A percentile compares a stretch with the other conserved stretches of the same genome.
These are phyloP conservation scores for Cydonia oblonga DNA, from an alignment of 331 rosid genomes.

Conservation along the genomic window DNA sequence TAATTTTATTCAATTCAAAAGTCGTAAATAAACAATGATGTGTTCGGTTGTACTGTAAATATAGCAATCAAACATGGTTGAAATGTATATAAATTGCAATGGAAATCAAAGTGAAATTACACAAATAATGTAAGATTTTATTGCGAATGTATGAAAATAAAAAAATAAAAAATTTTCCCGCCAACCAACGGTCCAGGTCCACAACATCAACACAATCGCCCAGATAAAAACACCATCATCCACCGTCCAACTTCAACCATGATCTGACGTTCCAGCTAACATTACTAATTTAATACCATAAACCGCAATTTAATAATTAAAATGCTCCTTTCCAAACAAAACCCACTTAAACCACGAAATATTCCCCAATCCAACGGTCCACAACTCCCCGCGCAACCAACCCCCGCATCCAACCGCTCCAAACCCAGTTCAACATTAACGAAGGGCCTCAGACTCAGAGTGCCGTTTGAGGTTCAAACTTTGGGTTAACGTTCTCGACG, in stretches of 20 bases:
- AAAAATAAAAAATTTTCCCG: neutral
- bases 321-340: slow-evolving; percentile 16
- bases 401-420: neutral
- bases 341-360: neutral
- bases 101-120: no score
- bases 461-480: slow-evolving; percentile 85
- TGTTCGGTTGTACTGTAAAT: no score
- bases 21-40: no score
- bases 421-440: slow-evolving; percentile 34
- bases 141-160: no score
- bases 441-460: slow-evolving; percentile 11
- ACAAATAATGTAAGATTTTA: no score
- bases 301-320: slow-evolving; percentile 13
- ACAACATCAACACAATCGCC: neutral
- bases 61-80: no score
- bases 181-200: slow-evolving; percentile 4
- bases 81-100: no score
- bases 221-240: neutral
- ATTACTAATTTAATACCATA: neutral
- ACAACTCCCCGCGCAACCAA: slow-evolving; percentile 14
- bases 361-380: slow-evolving; percentile 37
- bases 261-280: slow-evolving; percentile 15
- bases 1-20: no score
- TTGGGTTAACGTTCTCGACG: slow-evolving; percentile 21
- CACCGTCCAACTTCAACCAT: neutral